A percentile compares a stretch with the other conserved stretches of the same genome.
Conservation (phyloP, 2,329 filamentous ascomycete genomes). For the Thermothelomyces thermophilus region DNA sequence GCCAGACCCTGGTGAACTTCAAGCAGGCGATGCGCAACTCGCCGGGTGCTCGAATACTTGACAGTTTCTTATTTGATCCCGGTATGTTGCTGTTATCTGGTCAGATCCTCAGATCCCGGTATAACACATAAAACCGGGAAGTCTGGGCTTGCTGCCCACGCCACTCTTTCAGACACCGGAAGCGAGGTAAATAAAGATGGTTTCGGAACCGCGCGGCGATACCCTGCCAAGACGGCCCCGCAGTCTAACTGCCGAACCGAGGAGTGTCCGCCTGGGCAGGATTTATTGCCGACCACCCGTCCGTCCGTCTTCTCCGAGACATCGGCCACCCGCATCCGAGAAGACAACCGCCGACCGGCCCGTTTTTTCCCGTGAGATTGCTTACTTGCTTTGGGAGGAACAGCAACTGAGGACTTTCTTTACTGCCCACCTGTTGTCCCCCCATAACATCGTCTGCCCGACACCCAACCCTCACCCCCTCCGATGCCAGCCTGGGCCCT, state of each 20-base stretch:
- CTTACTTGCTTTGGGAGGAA: background rate
- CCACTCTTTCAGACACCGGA: background rate
- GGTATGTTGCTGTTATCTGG: too few species aligned
- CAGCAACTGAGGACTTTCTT: background rate
- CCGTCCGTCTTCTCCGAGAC: background rate
- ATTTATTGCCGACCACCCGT: conserved; percentile 6
- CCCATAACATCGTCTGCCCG: background rate
- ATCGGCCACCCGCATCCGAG: background rate
- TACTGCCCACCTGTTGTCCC: too few species aligned
- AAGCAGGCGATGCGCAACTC: too few species aligned
- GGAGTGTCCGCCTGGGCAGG: background rate
- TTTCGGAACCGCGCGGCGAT: background rate
- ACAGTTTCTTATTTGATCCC: too few species aligned
- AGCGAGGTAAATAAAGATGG: background rate
- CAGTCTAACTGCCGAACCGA: conserved; percentile 9
- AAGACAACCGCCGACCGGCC: background rate
- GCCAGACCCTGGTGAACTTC: too few species aligned
- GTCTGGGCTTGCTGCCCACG: background rate
- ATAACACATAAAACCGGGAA: background rate
- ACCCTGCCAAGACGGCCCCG: conserved; percentile 14
- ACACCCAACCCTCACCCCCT: background rate
- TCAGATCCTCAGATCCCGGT: too few species aligned
- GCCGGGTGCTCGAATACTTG: too few species aligned
- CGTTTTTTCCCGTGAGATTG: background rate
- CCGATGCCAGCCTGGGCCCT: conserved; percentile 16